Evolutionary conservation across 495 filamentous ascomycete species (phyloP).

Genomic region (Talaromyces proteolyticus): DNA sequence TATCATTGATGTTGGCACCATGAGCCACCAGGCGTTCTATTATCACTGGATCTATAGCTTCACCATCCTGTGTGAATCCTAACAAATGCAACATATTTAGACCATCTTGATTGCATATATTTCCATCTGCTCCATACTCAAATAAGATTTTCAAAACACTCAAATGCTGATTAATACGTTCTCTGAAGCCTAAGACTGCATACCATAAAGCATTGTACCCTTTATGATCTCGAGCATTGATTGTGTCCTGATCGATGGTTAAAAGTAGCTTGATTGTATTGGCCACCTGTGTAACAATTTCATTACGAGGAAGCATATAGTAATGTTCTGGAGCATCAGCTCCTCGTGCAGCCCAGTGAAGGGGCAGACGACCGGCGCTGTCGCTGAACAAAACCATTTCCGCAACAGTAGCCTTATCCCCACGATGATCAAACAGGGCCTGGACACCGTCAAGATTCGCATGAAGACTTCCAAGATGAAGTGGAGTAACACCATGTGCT

Average conservation of each 20-base stretch:
- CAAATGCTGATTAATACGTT: background rate
- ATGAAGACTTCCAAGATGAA: conserved; percentile 7
- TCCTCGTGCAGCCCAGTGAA: conserved; percentile 10
- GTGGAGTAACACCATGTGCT: conserved; percentile 8
- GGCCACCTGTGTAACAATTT: background rate
- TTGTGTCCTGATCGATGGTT: background rate
- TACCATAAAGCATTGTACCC: conserved; percentile 6
- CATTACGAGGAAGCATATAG: background rate
- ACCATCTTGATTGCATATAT: background rate
- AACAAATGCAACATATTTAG: background rate
- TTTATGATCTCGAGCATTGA: conserved; percentile 7
- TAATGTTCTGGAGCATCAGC: background rate
- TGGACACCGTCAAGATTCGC: conserved; percentile 9
- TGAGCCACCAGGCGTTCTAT: background rate
- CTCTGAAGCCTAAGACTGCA: background rate
- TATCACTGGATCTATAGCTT: background rate
- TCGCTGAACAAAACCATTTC: conserved; percentile 5
- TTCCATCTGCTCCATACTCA: background rate
- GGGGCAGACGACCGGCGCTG: conserved; percentile 10
- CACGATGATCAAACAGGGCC: conserved; percentile 8
- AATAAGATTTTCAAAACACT: background rate
- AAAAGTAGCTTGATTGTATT: conserved; percentile 8
- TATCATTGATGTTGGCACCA: background rate
- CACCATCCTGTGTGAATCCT: background rate
- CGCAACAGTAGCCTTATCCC: background rate